Base-by-base conservation (phyloP, 306 rosid genomes). In the Inga leiocalycina region DNA sequence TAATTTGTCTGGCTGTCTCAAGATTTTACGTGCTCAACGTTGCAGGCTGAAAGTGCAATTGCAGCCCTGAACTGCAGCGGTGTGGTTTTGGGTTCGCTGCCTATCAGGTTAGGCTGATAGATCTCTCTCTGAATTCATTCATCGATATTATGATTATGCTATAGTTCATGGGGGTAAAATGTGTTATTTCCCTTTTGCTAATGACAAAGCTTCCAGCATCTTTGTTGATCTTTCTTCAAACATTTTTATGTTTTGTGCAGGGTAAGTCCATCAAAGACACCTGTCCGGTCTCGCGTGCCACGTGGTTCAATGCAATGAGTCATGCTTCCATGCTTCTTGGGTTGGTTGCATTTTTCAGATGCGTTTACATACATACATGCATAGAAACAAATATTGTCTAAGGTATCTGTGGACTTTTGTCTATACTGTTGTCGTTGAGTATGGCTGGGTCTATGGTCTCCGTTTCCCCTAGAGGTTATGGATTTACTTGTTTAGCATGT, bases 1-100 rank as follows among this genome's bases (percentile, higher is more conserved):
- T 45, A 15, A 11, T 22, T 54, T 32, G 44, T 62, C 17, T 19
- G 43, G 39, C 15, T 45, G 67, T 56, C 81, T 85, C 74, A 82
- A 74, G 76, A 71, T 76, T 82, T 80, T 82, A 10, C 61, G 44
- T 73, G 69, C 70, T 59, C 84, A 14, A 80, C 43, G 49, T 75
- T 80, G 82, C 94, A 96, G 99, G 99, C 99, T 78, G 97, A 97
- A 82, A 94, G 98, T 85, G 99, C 99, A 81, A 97, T 97, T 89
- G 95, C 95, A 2, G 98, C 99, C 73, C 93, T 97, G 69, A 97
- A 94, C 92, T 97, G 99, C 54, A 94, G 99, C 81, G 99, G 99
- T 59, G 97, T 92, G 86, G 89, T 97, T 86, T 82, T 97, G 94
- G 98, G 99, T 71, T 73, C 97, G 44, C 89, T 94, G 78, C 99